These are phyloP conservation scores for Suillus weaverae DNA, from an alignment of 768 basidiomycete genomes.

Conservation along the genomic window DNA sequence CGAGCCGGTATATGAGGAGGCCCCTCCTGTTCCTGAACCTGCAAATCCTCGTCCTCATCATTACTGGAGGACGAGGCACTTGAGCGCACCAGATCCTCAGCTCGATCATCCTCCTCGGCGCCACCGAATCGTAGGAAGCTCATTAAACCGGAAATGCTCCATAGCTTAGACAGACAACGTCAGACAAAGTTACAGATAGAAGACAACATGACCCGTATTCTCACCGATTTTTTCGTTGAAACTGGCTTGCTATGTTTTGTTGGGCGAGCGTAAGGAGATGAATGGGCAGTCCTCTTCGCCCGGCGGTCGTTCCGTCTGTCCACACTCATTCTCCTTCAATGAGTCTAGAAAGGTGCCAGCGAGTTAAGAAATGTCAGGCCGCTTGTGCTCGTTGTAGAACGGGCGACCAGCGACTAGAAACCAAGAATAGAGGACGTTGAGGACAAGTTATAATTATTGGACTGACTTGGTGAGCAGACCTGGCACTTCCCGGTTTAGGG, in stretches of 20 bases:
- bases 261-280: conserved; percentile 60
- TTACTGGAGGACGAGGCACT: conserved; percentile 22
- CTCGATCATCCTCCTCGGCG: conserved; percentile 22
- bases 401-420: conserved; percentile 5
- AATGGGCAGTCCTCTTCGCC: conserved; percentile 34
- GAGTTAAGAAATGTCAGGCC: not conserved
- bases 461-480: conserved; percentile 15
- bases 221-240: conserved; percentile 49
- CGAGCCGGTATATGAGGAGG: conserved; percentile 25
- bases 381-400: conserved; percentile 10
- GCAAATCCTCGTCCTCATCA: conserved; percentile 23
- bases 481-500: conserved; percentile 30
- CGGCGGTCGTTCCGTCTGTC: conserved; percentile 48
- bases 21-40: conserved; percentile 19
- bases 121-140: conserved; percentile 46
- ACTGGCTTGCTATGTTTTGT: conserved; percentile 21
- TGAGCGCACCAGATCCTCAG: conserved; percentile 13
- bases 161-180: conserved; percentile 33
- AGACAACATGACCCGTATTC: conserved; percentile 12
- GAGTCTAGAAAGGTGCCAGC: conserved; percentile 14
- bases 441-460: conserved; percentile 17
- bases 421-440: conserved; percentile 14
- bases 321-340: conserved; percentile 50
- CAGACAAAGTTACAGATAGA: conserved; percentile 8
- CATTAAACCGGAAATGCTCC: conserved; percentile 54